Evolutionary conservation across 345 rosid genomes (phyloP), one percentile per base, ranked within the genome.

Genomic region (Ceriops decandra): DNA sequence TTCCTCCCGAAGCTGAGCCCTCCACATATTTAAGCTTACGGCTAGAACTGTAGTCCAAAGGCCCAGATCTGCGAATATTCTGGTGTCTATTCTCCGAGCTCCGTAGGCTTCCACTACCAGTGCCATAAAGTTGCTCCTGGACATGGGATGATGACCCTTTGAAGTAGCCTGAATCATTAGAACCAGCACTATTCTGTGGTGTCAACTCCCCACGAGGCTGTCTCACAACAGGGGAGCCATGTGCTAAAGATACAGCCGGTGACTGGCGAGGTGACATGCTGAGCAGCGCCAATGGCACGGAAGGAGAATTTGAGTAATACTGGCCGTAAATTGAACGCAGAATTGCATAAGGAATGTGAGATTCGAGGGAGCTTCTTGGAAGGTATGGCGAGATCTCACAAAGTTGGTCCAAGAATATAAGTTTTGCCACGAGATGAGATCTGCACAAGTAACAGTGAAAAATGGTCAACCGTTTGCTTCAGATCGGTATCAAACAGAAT

Each of bases 341-440:
- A 75, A 92, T 88, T 11, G 92, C 79, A 46, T 83, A 95, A 2
- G 99, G 98, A 67, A 92, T 85, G 21, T 92, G 85, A 22, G 88
- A 73, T 83, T 95, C 99, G 2, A 95, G 93, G 68, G 88, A 77
- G 87, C 91, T 92, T 82, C 97, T 73, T 3, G 99, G 92, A 60
- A 95, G 98, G 84, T 84, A 87, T 4, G 91, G 90, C 16, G 99
- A 95, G 66, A 84, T 84, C 85, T 95, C 98, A 60, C 90, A 95
- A 32, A 95, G 85, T 84, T 92, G 98, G 80, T 95, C 99, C 32
- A 95, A 80, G 89, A 95, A 95, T 56, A 92, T 88, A 56, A 95
- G 87, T 85, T 92, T 92, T 16, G 97, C 93, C 28, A 92, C 92
- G 10, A 92, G 91, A 80, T 88, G 97, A 85, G 96, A 87, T 75